Base-by-base conservation (phyloP, 2,329 filamentous ascomycete species). In the Periconia macrospinosa region DNA sequence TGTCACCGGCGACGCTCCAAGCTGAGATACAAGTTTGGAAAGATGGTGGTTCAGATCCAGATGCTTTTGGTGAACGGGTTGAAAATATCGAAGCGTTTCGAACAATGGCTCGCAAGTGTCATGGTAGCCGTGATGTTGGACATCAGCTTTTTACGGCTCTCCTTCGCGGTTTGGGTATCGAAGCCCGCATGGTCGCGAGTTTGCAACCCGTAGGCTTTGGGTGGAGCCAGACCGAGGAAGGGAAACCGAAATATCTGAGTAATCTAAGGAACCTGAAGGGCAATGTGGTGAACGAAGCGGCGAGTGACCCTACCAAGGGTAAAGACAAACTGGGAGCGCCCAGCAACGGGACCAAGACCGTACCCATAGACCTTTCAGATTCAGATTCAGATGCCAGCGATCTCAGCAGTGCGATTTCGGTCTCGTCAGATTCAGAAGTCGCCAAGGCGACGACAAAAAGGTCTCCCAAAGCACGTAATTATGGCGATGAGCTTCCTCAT, bases 131-230 rank as follows among this genome's bases (percentile, higher is more conserved):
- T 58, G 94, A 97, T 71, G 81, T 94, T 2, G 92, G 92, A 0
- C 88, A 90, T 0, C 92, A 97, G 67, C 80, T 99, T 0, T 97
- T 97, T 60, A 95, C 91, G 0, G 90, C 91, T 2, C 76, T 99
- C 8, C 72, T 97, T 19, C 82, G 94, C 59, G 91, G 87, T 0
- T 70, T 97, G 11, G 90, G 90, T 0, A 77, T 97, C 2, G 91
- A 97, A 65, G 85, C 91, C 11, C 83, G 93, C 30, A 83, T 97
- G 79, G 86, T 97, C 2, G 86, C 87, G 10, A 97, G 86, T 67
- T 70, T 99, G 41, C 94, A 97, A 68, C 88, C 92, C 1, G 76
- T 91, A 19, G 94, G 94, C 0, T 96, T 95, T 71, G 92, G 92
- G 1, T 97, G 91, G 87, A 95, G 86, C 56, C 95, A 93, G 71